phyloP scores from a whole-genome alignment of 768 basidiomycete species.

The Obba rivulosa region DNA sequence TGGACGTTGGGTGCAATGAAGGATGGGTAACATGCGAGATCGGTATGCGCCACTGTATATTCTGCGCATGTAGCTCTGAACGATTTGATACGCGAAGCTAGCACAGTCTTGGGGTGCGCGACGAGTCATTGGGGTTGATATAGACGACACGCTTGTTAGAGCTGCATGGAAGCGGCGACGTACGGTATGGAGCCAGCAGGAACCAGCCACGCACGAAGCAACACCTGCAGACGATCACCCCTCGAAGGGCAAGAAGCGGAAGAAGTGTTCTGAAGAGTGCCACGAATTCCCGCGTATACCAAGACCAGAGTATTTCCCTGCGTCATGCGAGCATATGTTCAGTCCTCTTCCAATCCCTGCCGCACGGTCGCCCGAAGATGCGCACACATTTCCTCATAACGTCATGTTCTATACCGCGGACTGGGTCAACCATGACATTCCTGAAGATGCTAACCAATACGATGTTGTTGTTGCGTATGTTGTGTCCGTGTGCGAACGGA shows the following conservation, averaged over 20 bases:
- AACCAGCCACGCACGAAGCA: slow-evolving; percentile 24
- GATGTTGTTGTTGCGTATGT: slow-evolving; percentile 78
- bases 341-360: slow-evolving; percentile 69
- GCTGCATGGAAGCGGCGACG: slow-evolving; percentile 71
- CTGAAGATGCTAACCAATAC: slow-evolving; percentile 58
- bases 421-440: slow-evolving; percentile 57
- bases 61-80: slow-evolving; percentile 1
- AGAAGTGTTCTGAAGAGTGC: slow-evolving; percentile 1
- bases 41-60: slow-evolving; percentile 36
- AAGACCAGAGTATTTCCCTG: slow-evolving; percentile 60
- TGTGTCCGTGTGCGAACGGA: too few relatives aligned
- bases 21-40: slow-evolving; percentile 84
- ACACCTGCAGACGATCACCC: background rate
- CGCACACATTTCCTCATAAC: slow-evolving; percentile 70
- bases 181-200: slow-evolving; percentile 66
- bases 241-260: slow-evolving; percentile 12
- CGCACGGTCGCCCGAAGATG: slow-evolving; percentile 12
- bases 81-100: slow-evolving; percentile 22
- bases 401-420: slow-evolving; percentile 66
- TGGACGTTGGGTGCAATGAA: slow-evolving; percentile 87
- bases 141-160: slow-evolving; percentile 71
- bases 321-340: slow-evolving; percentile 69
- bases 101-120: slow-evolving; percentile 60
- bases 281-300: background rate
- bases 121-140: slow-evolving; percentile 80